Conservation (phyloP, 495 filamentous ascomycete genomes). For the Evansstolkia leycettana region DNA sequence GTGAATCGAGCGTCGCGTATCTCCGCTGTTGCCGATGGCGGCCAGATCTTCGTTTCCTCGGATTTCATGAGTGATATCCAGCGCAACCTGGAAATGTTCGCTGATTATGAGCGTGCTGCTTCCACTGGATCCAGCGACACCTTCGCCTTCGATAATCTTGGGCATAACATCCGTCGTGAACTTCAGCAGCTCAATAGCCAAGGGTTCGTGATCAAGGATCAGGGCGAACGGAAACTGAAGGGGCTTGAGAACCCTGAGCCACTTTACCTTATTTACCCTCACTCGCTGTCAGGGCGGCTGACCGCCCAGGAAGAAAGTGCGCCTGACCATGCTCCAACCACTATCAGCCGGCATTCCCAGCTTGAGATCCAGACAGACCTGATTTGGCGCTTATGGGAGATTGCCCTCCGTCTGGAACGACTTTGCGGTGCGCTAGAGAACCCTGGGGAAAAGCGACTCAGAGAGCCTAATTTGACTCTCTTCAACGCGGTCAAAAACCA, state of each 20-base stretch:
- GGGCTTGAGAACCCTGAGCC: constrained; percentile 95
- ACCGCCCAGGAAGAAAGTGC: constrained; percentile 41
- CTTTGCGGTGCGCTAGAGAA: constrained; percentile 77
- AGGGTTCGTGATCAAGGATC: constrained; percentile 93
- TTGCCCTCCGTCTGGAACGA: constrained; percentile 82
- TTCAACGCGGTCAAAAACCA: constrained; percentile 71
- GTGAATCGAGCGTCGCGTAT: constrained; percentile 94
- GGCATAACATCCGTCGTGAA: constrained; percentile 69
- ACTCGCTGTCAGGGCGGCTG: constrained; percentile 71
- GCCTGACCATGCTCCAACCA: constrained; percentile 22
- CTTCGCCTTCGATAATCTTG: constrained; percentile 42
- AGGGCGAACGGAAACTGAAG: constrained; percentile 87
- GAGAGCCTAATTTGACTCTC: constrained; percentile 67
- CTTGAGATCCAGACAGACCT: constrained; percentile 64
- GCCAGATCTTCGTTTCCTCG: constrained; percentile 89
- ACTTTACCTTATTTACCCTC: constrained; percentile 87
- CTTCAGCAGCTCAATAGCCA: constrained; percentile 77
- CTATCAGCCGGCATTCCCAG: constrained; percentile 40
- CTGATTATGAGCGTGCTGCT: constrained; percentile 58
- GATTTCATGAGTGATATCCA: constrained; percentile 96
- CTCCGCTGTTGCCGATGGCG: constrained; percentile 87
- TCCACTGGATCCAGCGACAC: constrained; percentile 63
- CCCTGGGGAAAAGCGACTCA: constrained; percentile 39
- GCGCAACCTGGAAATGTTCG: constrained; percentile 73
- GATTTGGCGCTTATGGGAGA: constrained; percentile 83